Evolutionary conservation across 352 stramenopile species (phyloP).

Genomic region (Phytophthora palmivora): DNA sequence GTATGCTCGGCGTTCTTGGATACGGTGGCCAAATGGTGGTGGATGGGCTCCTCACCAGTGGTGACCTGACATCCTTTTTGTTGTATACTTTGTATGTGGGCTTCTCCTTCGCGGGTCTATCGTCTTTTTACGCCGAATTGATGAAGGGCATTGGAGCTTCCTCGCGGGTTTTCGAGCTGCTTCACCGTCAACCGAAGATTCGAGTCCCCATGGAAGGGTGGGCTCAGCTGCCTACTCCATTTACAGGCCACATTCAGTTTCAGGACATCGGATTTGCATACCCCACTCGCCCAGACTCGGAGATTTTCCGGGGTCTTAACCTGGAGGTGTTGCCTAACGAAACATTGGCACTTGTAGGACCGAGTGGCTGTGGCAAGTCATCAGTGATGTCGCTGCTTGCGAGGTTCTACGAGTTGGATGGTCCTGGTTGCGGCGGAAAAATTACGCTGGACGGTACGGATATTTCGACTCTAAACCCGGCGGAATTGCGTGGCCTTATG

Average conservation of each 20-base stretch:
- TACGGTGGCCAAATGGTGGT: slow-evolving; percentile 94
- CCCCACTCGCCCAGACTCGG: slow-evolving; percentile 60
- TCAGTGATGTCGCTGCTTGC: slow-evolving; percentile 76
- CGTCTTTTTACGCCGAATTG: slow-evolving; percentile 91
- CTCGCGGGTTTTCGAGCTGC: slow-evolving; percentile 91
- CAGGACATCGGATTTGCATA: slow-evolving; percentile 85
- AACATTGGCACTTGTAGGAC: slow-evolving; percentile 77
- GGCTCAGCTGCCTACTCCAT: slow-evolving; percentile 36
- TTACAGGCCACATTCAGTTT: slow-evolving; percentile 77
- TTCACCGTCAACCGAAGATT: slow-evolving; percentile 81
- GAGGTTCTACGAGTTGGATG: slow-evolving; percentile 77
- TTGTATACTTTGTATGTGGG: slow-evolving; percentile 94
- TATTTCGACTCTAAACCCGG: slow-evolving; percentile 58
- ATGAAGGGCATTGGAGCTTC: slow-evolving; percentile 93
- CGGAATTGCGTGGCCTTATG: slow-evolving; percentile 67
- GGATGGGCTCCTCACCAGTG: slow-evolving; percentile 83
- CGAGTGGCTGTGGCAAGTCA: slow-evolving; percentile 77
- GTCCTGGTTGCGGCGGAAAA: slow-evolving; percentile 47
- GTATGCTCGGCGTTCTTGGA: slow-evolving; percentile 90
- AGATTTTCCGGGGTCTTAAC: slow-evolving; percentile 59
- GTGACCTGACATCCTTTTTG: slow-evolving; percentile 94
- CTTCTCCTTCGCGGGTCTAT: slow-evolving; percentile 89
- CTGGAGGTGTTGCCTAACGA: slow-evolving; percentile 71
- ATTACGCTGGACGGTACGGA: slow-evolving; percentile 71
- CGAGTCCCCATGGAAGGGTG: slow-evolving; percentile 45